These are phyloP conservation scores for Blastocladiella emersonii DNA, from an alignment of 371 early-diverging fungal genomes.

Conservation along the genomic window DNA sequence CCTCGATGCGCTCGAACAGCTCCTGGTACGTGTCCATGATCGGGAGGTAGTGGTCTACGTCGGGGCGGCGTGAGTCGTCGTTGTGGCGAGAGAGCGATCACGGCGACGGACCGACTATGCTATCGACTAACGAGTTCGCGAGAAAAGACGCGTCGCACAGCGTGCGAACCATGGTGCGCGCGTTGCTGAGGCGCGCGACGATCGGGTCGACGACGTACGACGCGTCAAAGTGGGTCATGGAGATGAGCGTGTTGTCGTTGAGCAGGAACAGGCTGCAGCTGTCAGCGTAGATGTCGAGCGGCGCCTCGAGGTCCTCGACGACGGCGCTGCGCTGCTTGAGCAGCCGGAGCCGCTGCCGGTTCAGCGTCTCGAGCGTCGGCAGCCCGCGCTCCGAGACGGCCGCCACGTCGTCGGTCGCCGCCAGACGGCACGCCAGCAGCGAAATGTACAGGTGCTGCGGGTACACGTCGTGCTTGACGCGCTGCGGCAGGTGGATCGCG, in stretches of 20 bases:
- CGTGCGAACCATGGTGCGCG: slow-evolving; percentile 16
- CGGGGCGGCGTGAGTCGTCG: neutral
- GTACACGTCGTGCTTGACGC: slow-evolving; percentile 19
- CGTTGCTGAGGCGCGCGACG: slow-evolving; percentile 13
- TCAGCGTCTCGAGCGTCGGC: neutral
- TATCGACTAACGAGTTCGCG: slow-evolving; percentile 26
- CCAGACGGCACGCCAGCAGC: neutral
- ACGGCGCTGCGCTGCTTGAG: neutral
- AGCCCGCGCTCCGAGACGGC: too few species aligned
- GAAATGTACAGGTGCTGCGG: slow-evolving; percentile 2
- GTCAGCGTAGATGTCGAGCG: neutral
- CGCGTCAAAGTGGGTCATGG: slow-evolving; percentile 24
- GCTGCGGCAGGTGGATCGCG: slow-evolving; percentile 23
- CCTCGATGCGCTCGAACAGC: slow-evolving; percentile 23
- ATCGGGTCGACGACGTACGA: slow-evolving; percentile 18
- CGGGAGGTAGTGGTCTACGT: slow-evolving; percentile 11
- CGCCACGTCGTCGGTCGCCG: too few species aligned
- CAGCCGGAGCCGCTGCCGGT: neutral
- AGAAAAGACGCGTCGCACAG: slow-evolving; percentile 23
- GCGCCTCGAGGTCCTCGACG: neutral
- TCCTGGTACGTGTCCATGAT: slow-evolving; percentile 25
- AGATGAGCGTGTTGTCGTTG: slow-evolving; percentile 19
- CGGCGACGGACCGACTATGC: slow-evolving; percentile 18
- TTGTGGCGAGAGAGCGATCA: too few species aligned
- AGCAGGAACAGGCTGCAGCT: slow-evolving; percentile 5